Percentiles rank a stretch among this genome's conserved stretches.
Conservation (phyloP, 495 filamentous ascomycete species). For the Penicillium lividum region DNA sequence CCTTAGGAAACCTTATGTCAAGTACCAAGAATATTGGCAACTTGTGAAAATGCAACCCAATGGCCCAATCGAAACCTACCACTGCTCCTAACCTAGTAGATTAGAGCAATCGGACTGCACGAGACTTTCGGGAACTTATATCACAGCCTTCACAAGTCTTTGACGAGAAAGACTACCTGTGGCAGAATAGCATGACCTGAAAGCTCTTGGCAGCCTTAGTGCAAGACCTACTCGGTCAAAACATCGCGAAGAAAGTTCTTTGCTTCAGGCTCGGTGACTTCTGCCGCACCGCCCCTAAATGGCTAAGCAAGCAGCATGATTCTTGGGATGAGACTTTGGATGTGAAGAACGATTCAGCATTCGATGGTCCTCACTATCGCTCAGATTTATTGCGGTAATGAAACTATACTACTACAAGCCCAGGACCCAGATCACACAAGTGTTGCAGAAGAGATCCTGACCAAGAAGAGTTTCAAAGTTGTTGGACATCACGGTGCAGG, state of each 20-base stretch:
- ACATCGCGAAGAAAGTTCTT: conserved; percentile 37
- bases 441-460: conserved; percentile 32
- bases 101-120: conserved; percentile 36
- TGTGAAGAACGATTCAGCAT: conserved; percentile 32
- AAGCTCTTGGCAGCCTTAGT: conserved; percentile 29
- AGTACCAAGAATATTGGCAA: conserved; percentile 36
- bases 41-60: conserved; percentile 30
- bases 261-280: conserved; percentile 44
- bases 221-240: conserved; percentile 26
- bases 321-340: conserved; percentile 32
- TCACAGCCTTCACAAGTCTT: conserved; percentile 34
- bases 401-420: conserved; percentile 25
- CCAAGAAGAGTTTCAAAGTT: conserved; percentile 37
- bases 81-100: conserved; percentile 41
- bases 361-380: conserved; percentile 37
- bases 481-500: conserved; percentile 38
- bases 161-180: conserved; percentile 32
- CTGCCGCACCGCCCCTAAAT: conserved; percentile 31
- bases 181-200: conserved; percentile 34
- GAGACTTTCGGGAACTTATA: conserved; percentile 35
- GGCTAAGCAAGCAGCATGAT: conserved; percentile 30
- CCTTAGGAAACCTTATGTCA: conserved; percentile 33
- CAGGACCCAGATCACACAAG: conserved; percentile 39
- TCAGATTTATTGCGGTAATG: conserved; percentile 30
- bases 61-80: conserved; percentile 34